Evolutionary conservation across 2,329 filamentous ascomycete species (phyloP), one percentile per base, ranked within the genome.

Genomic region (Alternaria ethzedia): DNA sequence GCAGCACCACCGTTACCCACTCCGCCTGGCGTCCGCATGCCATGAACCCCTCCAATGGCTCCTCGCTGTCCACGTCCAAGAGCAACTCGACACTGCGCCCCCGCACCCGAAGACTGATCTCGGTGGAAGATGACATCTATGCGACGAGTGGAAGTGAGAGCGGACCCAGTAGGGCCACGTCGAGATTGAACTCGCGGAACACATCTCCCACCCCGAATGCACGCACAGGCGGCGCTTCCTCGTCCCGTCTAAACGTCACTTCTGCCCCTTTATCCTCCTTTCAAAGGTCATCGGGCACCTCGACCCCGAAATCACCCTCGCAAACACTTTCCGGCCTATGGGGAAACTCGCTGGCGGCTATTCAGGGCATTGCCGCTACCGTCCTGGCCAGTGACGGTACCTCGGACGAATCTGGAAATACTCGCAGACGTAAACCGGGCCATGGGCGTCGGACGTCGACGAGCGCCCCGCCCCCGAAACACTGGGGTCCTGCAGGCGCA

Each of bases 331-430:
- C 83, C 12, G 81, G 79, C 12, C 66, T 85, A 45, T 85, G 81
- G 79, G 82, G 82, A 12, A 84, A 77, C 63, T 83, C 83, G 15
- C 85, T 83, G 83, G 82, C 78, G 28, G 78, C 83, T 41, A 73
- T 86, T 45, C 83, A 85, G 65, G 82, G 80, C 57, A 80, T 86
- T 51, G 83, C 84, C 9, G 82, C 82, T 25, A 84, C 83, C 59
- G 77, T 86, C 44, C 75, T 85, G 23, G 82, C 83, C 41, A 82
- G 68, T 57, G 83, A 84, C 36, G 60, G 67, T 30, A 52, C 65
- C 20, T 54, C 66, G 23, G 70, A 57, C 54, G 68, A 67, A 25
- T 60, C 72, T 45, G 61, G 50, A 23, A 58, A 45, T 36, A 61
- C 70, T 26, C 66, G 74, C 57, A 73, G 78, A 54, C 72, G 73